phyloP scores from a whole-genome alignment of 257 asterid species.

The Solanum sparsipilum region DNA sequence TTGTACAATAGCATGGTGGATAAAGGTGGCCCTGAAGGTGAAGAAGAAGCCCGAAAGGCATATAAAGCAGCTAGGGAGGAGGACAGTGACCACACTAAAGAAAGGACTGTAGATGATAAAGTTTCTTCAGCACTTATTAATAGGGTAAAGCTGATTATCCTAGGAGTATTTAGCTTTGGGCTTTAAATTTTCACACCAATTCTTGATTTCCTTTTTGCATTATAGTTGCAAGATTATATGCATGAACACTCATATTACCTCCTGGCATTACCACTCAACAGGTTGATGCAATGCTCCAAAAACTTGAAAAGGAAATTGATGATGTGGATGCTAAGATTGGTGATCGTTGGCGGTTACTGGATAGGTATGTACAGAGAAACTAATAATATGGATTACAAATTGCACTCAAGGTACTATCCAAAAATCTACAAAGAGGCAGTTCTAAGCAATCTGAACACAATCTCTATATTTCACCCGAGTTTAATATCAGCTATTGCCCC shows the following conservation, averaged over 20 bases:
- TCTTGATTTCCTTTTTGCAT: neutral
- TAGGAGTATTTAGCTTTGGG: neutral
- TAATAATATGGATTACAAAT: neutral
- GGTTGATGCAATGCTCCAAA: conserved; percentile 98
- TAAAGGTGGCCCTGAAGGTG: conserved; percentile 67
- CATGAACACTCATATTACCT: conserved; percentile 1
- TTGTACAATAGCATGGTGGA: conserved; percentile 80
- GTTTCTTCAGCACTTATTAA: conserved; percentile 86
- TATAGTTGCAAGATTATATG: neutral
- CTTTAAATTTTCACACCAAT: neutral
- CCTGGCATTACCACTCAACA: conserved; percentile 20
- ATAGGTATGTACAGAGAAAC: conserved; percentile 41
- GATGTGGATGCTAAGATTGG: conserved; percentile 95
- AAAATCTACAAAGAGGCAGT: neutral
- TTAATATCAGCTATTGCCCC: neutral
- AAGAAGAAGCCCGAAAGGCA: conserved; percentile 69
- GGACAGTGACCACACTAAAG: conserved; percentile 52
- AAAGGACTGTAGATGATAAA: conserved; percentile 53
- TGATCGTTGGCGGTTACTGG: conserved; percentile 85
- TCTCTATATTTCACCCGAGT: neutral
- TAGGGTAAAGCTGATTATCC: conserved; percentile 41
- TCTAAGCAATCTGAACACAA: neutral
- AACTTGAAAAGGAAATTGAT: conserved; percentile 95
- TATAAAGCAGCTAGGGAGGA: conserved; percentile 85
- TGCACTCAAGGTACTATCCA: neutral